Conservation (phyloP, 176 grass and related monocot species). For the Musa schizocarpa region DNA sequence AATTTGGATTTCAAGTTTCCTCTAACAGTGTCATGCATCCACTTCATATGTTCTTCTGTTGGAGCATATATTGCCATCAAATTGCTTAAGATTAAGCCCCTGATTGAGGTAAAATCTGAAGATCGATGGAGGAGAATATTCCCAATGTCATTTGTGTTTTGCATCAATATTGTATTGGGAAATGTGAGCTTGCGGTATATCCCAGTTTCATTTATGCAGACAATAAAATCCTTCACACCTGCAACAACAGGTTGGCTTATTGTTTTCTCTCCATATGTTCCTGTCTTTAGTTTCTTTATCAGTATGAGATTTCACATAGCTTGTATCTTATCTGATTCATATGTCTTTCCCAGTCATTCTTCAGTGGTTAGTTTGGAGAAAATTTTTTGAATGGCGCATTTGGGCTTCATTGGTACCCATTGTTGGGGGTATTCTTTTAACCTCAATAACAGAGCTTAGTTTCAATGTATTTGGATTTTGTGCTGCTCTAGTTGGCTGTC, state of each 20-base stretch:
- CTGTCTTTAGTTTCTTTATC: background rate
- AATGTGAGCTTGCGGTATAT: constrained; percentile 95
- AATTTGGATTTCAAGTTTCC: constrained; percentile 69
- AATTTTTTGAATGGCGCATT: constrained; percentile 85
- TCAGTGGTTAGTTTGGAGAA: constrained; percentile 92
- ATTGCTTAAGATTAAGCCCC: constrained; percentile 63
- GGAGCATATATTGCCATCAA: constrained; percentile 80
- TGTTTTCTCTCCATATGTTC: background rate
- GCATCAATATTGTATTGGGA: constrained; percentile 93
- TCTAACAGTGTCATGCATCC: constrained; percentile 86
- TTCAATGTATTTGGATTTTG: constrained; percentile 96
- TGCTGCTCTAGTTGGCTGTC: constrained; percentile 82
- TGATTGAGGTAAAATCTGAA: constrained; percentile 64
- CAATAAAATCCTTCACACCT: constrained; percentile 98
- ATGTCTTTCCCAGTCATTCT: constrained; percentile 57
- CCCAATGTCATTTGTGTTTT: constrained; percentile 96
- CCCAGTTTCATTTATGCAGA: constrained; percentile 97
- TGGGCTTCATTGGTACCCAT: constrained; percentile 89
- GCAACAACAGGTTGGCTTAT: constrained; percentile 64
- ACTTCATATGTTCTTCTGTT: constrained; percentile 88
- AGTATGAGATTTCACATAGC: background rate
- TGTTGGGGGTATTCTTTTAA: constrained; percentile 88
- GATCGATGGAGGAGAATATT: constrained; percentile 98
- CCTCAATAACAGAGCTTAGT: constrained; percentile 88
- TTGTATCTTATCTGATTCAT: constrained; percentile 12